Percentiles rank a stretch among this genome's conserved stretches.
These are phyloP conservation scores for Suhomyces sp. DNA, from an alignment of 805 yeast species.

Conservation along the genomic window DNA sequence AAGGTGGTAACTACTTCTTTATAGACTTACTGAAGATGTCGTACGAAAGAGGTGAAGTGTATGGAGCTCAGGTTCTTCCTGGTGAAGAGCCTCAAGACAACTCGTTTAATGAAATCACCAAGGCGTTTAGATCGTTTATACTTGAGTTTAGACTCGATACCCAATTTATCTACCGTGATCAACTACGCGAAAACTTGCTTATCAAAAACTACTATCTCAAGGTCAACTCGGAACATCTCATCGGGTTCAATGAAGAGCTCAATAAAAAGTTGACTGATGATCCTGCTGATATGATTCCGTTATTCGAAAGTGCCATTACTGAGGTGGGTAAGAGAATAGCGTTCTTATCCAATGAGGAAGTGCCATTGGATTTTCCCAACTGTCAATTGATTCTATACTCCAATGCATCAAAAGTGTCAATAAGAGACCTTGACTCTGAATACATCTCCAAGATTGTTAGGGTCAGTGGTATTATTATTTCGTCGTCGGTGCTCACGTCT, in stretches of 20 bases:
- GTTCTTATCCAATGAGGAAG: conserved; percentile 50
- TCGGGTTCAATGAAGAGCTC: conserved; percentile 84
- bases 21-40: conserved; percentile 47
- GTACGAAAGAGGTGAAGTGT: conserved; percentile 69
- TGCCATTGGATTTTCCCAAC: conserved; percentile 59
- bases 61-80: conserved; percentile 80
- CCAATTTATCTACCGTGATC: conserved; percentile 85
- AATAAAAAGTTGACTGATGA: conserved; percentile 81
- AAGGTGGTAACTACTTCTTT: not conserved
- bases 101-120: conserved; percentile 64
- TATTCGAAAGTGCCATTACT: conserved; percentile 79
- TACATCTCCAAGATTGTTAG: conserved; percentile 88
- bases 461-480: conserved; percentile 88
- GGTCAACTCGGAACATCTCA: conserved; percentile 80
- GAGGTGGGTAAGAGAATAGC: conserved; percentile 79
- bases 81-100: conserved; percentile 70
- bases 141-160: conserved; percentile 82
- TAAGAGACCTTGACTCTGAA: conserved; percentile 81
- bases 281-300: conserved; percentile 83
- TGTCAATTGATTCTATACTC: conserved; percentile 81
- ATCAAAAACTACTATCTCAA: conserved; percentile 69
- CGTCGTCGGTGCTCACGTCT: conserved; percentile 84
- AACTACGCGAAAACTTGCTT: conserved; percentile 79
- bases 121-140: conserved; percentile 77
- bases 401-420: conserved; percentile 65